These are phyloP conservation scores for Lomentospora prolificans DNA, from an alignment of 2,329 filamentous ascomycete genomes.

Conservation along the genomic window DNA sequence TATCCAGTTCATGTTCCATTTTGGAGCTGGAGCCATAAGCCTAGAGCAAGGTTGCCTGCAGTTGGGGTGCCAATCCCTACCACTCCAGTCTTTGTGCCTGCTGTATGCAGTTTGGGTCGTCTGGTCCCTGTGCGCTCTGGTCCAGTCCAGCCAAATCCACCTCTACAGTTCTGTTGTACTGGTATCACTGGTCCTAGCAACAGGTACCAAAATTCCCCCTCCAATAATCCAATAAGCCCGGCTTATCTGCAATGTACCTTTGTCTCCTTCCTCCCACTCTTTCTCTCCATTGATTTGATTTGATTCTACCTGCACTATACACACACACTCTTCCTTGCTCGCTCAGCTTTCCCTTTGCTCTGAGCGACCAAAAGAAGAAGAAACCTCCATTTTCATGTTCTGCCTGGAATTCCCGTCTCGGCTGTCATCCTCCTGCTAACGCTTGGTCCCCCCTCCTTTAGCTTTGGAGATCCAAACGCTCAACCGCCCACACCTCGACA, in stretches of 20 bases:
- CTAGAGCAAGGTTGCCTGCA: neutral
- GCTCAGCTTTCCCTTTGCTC: neutral
- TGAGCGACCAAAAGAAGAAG: neutral
- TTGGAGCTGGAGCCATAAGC: neutral
- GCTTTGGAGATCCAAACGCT: constrained; percentile 55
- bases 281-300: constrained; percentile 1
- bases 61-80: neutral
- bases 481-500: constrained; percentile 47
- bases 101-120: neutral
- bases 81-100: neutral
- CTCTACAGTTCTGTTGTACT: neutral
- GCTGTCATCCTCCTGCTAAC: constrained; percentile 9
- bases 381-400: neutral
- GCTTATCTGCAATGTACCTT: neutral
- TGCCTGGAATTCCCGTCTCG: constrained; percentile 4
- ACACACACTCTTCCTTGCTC: neutral
- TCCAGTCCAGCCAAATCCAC: neutral
- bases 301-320: no score
- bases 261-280: neutral
- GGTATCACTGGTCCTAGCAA: neutral
- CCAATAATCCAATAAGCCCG: neutral
- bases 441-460: constrained; percentile 23
- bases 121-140: neutral
- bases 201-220: constrained; percentile 6
- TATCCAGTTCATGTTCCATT: neutral